Evolutionary conservation across 2,329 filamentous ascomycete species (phyloP).

Genomic region (Pseudogymnoascus pannorum): DNA sequence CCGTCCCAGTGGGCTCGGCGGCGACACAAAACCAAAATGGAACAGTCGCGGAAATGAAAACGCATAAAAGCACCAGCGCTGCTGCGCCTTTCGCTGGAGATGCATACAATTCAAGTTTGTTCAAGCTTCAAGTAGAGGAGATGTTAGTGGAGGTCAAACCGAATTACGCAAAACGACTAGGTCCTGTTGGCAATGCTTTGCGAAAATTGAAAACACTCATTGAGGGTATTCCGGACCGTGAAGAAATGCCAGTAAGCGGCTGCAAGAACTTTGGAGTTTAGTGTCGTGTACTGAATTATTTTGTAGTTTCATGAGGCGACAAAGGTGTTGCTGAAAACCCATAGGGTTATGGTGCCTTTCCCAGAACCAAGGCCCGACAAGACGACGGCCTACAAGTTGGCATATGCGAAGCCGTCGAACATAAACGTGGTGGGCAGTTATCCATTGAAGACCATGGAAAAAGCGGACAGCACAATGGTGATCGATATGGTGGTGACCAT

Average conservation of each 20-base stretch:
- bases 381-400: constrained; percentile 74
- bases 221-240: constrained; percentile 45
- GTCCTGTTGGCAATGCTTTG: constrained; percentile 44
- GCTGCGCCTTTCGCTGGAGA: constrained; percentile 34
- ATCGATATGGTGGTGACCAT: constrained; percentile 86
- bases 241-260: constrained; percentile 36
- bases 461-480: constrained; percentile 48
- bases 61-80: constrained; percentile 15
- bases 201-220: constrained; percentile 48
- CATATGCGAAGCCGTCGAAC: constrained; percentile 66
- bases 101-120: constrained; percentile 57
- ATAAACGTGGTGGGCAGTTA: constrained; percentile 90
- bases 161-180: constrained; percentile 49
- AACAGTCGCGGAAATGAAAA: constrained; percentile 8
- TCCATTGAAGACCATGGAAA: constrained; percentile 65
- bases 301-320: constrained; percentile 60
- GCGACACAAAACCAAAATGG: constrained; percentile 22
- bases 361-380: constrained; percentile 70
- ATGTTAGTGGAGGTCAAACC: constrained; percentile 50
- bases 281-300: constrained; percentile 1
- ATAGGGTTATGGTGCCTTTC: constrained; percentile 71
- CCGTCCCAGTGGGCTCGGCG: constrained; percentile 12
- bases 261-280: neutral
- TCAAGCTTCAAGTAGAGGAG: constrained; percentile 61
- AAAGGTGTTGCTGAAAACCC: constrained; percentile 57